A percentile compares a stretch with the other conserved stretches of the same genome.
Evolutionary conservation across 139 green algal genomes (phyloP).

Genomic region (Pleodorina starrii): DNA sequence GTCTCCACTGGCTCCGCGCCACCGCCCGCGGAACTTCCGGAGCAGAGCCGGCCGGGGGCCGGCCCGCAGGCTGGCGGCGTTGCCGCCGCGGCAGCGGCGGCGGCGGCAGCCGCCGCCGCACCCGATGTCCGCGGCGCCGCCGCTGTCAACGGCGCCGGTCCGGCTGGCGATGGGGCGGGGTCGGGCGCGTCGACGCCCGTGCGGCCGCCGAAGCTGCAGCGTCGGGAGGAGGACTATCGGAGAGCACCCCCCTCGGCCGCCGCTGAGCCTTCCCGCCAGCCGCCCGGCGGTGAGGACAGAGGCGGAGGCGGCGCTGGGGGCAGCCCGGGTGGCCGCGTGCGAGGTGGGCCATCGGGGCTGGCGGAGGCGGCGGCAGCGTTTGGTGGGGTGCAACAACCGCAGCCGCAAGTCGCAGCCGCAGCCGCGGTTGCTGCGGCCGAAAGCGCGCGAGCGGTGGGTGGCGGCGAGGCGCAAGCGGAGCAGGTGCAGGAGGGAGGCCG

Average conservation of each 20-base stretch:
- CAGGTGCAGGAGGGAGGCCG: neutral
- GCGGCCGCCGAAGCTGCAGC: conserved; percentile 5
- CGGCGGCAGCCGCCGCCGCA: neutral
- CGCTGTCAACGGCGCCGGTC: neutral
- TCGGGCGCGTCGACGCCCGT: neutral
- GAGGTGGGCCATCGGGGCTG: too few relatives aligned
- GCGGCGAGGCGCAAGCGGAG: neutral
- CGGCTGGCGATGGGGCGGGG: neutral
- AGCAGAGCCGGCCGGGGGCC: neutral
- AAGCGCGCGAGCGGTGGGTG: neutral
- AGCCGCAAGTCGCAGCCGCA: too few relatives aligned
- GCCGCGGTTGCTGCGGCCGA: neutral
- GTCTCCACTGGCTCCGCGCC: neutral
- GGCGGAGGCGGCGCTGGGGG: too few relatives aligned
- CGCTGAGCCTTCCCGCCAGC: too few relatives aligned
- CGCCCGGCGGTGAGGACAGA: too few relatives aligned
- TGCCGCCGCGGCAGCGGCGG: neutral
- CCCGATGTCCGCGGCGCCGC: neutral
- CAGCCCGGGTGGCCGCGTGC: too few relatives aligned
- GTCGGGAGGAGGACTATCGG: neutral
- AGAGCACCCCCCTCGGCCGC: too few relatives aligned
- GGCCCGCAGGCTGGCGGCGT: neutral
- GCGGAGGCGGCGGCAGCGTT: too few relatives aligned
- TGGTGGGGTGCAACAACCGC: too few relatives aligned
- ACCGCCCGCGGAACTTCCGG: too few relatives aligned